These are phyloP conservation scores for Xylaria multiplex DNA, from an alignment of 2,329 filamentous ascomycete species.

Conservation along the genomic window DNA sequence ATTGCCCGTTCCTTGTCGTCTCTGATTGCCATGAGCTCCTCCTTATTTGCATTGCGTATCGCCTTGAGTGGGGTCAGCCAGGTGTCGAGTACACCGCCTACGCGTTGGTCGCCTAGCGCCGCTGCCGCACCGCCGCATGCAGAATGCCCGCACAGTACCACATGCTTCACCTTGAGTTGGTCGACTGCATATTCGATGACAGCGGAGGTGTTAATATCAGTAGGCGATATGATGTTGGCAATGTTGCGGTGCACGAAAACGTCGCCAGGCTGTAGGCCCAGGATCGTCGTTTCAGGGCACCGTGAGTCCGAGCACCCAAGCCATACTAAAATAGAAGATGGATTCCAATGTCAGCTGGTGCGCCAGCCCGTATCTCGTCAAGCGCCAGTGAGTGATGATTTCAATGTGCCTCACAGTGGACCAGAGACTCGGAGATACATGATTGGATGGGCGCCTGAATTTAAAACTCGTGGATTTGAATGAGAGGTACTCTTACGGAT, in stretches of 20 bases:
- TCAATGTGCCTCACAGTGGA: not conserved
- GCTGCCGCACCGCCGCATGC: slow-evolving; percentile 74
- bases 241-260: slow-evolving; percentile 93
- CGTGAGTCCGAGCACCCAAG: slow-evolving; percentile 88
- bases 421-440: not conserved
- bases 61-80: slow-evolving; percentile 64
- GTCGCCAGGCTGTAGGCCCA: slow-evolving; percentile 81
- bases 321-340: slow-evolving; percentile 67
- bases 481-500: slow-evolving; percentile 59
- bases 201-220: slow-evolving; percentile 77
- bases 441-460: not conserved
- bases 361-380: not conserved
- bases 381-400: not conserved
- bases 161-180: slow-evolving; percentile 75
- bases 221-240: slow-evolving; percentile 80
- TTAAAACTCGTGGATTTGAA: slow-evolving; percentile 7
- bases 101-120: slow-evolving; percentile 58
- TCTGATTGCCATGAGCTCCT: slow-evolving; percentile 65
- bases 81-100: slow-evolving; percentile 65
- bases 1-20: slow-evolving; percentile 65
- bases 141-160: slow-evolving; percentile 76
- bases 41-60: slow-evolving; percentile 57
- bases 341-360: slow-evolving; percentile 18
- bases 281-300: slow-evolving; percentile 83
- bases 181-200: slow-evolving; percentile 84